These are phyloP conservation scores for Hypericum androsaemum DNA, from an alignment of 345 rosid genomes.

Conservation along the genomic window DNA sequence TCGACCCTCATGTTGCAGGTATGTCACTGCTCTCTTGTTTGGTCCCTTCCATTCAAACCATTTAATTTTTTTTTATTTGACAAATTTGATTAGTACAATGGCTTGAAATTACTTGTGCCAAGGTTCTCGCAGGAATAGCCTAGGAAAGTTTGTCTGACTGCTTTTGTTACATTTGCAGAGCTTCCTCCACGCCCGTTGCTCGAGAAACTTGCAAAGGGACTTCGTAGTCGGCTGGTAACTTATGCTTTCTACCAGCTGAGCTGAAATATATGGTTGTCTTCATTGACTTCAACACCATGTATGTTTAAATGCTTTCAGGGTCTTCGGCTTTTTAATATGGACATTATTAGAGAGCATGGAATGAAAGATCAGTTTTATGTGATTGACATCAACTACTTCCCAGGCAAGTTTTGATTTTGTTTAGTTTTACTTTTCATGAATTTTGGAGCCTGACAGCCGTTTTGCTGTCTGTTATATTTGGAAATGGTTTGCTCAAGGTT, in stretches of 20 bases:
- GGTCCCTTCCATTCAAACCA: background rate
- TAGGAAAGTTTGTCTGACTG: slow-evolving; percentile 5
- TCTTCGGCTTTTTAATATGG: slow-evolving; percentile 68
- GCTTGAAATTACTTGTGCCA: background rate
- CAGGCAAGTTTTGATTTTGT: slow-evolving; percentile 32
- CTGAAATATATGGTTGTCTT: background rate
- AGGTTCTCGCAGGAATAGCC: background rate
- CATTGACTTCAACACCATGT: background rate
- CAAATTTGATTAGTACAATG: background rate
- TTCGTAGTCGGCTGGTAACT: slow-evolving; percentile 52
- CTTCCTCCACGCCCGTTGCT: slow-evolving; percentile 69
- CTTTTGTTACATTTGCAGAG: slow-evolving; percentile 33
- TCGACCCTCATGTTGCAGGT: slow-evolving; percentile 58
- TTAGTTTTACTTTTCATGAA: too few species aligned
- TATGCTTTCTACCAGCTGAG: background rate
- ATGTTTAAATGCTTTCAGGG: slow-evolving; percentile 29
- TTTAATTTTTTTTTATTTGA: background rate
- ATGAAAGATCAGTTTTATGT: slow-evolving; percentile 57
- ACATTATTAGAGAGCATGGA: slow-evolving; percentile 69
- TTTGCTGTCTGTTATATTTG: too few species aligned
- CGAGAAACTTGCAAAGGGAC: slow-evolving; percentile 73
- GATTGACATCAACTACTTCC: slow-evolving; percentile 78
- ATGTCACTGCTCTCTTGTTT: background rate
- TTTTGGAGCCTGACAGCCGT: too few species aligned
- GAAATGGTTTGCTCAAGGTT: too few species aligned